Evolutionary conservation across 495 filamentous ascomycete genomes (phyloP), one percentile per base, ranked within the genome.

Genomic region (Tetracladium setigerum): DNA sequence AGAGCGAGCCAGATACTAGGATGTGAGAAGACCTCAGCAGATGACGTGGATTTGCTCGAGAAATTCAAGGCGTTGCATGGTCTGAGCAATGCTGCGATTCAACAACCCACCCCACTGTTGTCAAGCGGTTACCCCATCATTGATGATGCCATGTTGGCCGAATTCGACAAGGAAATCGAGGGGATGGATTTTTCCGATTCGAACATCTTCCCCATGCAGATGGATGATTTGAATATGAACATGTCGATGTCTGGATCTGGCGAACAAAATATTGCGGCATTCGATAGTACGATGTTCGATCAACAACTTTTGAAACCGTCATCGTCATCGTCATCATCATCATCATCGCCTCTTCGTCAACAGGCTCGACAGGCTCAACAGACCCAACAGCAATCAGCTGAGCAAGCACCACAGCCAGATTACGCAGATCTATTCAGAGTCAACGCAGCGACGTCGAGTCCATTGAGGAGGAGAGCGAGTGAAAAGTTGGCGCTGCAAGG

Each of bases 21-120:
- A 27, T 59, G 57, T 46, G 51, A 57, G 16, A 50, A 38, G 16
- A 76, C 73, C 10, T 53, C 70, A 16, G 74, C 71, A 7, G 74
- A 78, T 36, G 72, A 78, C 53, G 50, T 41, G 15, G 59, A 66
- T 9, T 49, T 78, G 14, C 56, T 78, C 31, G 67, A 59, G 19
- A 71, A 66, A 50, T 78, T 78, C 61, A 72, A 67, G 52, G 57
- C 57, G 7, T 19, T 60, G 32, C 41, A 56, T 14, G 50, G 51
- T 7, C 18, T 58, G 7, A 5, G 18, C 14, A 8, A 13, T 6
- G 12, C 10, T 22, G 14, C 17, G 2, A 35, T 35, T 24, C 19
- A 33, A 10, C 22, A 3, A 7, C 22, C 22, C 7, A 7, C 22
- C 7, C 11, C 30, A 13, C 39, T 9, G 1, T 22, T 38, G 9